These are phyloP conservation scores for Tanacetum coccineum DNA, from an alignment of 129 eudicot species.

Conservation along the genomic window DNA sequence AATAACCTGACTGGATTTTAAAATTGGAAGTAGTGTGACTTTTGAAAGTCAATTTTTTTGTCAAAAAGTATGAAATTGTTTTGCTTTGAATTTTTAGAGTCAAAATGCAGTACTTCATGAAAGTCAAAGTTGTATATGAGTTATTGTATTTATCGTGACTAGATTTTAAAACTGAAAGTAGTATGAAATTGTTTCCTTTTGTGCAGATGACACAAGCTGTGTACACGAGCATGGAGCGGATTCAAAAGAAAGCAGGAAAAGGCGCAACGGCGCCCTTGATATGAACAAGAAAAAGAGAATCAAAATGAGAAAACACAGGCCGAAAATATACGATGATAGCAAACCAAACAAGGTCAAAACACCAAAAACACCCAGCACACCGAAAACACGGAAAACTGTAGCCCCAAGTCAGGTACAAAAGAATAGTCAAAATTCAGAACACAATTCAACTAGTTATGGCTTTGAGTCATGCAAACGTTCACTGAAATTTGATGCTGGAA, in stretches of 20 bases:
- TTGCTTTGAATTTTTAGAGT: no score
- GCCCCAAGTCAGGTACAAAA: conserved; percentile 30
- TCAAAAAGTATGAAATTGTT: no score
- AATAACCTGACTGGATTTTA: no score
- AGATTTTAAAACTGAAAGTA: neutral
- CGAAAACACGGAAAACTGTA: conserved; percentile 28
- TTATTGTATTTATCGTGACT: neutral
- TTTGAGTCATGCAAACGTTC: conserved; percentile 25
- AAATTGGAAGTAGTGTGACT: no score
- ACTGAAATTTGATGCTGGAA: conserved; percentile 28
- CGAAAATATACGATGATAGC: conserved; percentile 37
- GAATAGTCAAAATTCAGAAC: conserved; percentile 9
- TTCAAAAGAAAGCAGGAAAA: conserved; percentile 28
- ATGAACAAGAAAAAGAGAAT: conserved; percentile 37
- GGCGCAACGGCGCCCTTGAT: conserved; percentile 28
- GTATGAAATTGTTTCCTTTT: conserved; percentile 14
- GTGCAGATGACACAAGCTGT: conserved; percentile 32
- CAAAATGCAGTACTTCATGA: no score
- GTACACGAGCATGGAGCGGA: conserved; percentile 15
- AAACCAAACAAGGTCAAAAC: conserved; percentile 31
- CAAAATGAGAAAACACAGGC: conserved; percentile 43
- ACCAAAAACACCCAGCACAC: neutral
- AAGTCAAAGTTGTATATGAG: no score
- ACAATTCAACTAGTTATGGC: conserved; percentile 8
- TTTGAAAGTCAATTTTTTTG: no score